These are phyloP conservation scores for Carex kokanica DNA, from an alignment of 176 grass and related monocot genomes.

Conservation along the genomic window DNA sequence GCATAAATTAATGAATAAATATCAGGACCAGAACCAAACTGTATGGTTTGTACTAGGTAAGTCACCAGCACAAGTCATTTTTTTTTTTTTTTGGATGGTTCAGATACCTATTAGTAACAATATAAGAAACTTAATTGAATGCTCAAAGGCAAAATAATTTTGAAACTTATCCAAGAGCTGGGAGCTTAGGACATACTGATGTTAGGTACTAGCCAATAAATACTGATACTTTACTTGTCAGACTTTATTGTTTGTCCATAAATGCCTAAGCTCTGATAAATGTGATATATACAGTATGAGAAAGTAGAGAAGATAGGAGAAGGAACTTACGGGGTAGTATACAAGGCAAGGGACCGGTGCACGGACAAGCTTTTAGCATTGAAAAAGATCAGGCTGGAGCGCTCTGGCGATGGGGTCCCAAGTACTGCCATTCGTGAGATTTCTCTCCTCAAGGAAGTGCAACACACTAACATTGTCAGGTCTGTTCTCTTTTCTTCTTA, in stretches of 20 bases:
- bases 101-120: neutral
- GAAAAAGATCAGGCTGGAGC: constrained; percentile 82
- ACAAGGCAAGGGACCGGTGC: constrained; percentile 58
- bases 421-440: constrained; percentile 90
- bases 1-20: neutral
- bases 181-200: neutral
- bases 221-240: neutral
- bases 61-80: neutral
- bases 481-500: constrained; percentile 11
- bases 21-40: neutral
- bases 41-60: neutral
- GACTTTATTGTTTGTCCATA: neutral
- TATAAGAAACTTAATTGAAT: neutral
- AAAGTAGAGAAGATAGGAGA: constrained; percentile 91
- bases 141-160: neutral
- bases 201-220: neutral
- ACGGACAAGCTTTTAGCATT: constrained; percentile 72
- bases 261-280: neutral
- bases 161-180: neutral
- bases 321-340: constrained; percentile 82
- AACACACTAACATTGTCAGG: constrained; percentile 82
- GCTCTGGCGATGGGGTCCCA: constrained; percentile 70
- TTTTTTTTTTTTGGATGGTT: neutral
- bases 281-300: constrained; percentile 53
- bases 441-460: constrained; percentile 88